phyloP scores from a whole-genome alignment of 1,139 yeast genomes.

The Ogataea hybrid region DNA sequence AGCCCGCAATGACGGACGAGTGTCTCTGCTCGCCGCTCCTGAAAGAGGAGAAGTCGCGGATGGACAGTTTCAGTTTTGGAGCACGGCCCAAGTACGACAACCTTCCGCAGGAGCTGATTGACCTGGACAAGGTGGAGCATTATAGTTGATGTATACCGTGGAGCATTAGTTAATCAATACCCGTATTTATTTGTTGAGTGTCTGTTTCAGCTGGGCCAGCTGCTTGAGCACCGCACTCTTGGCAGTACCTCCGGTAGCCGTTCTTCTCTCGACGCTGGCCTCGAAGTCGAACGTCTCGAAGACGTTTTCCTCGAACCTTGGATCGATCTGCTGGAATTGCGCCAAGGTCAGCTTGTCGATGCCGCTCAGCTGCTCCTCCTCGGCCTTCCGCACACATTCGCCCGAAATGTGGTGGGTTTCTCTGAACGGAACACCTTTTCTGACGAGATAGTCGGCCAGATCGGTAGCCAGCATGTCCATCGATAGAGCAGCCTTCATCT shows the following conservation, averaged over 20 bases:
- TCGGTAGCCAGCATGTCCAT: slow-evolving; percentile 99
- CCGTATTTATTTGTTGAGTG: slow-evolving; percentile 25
- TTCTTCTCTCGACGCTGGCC: slow-evolving; percentile 92
- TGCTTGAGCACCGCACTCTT: slow-evolving; percentile 83
- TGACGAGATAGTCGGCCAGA: slow-evolving; percentile 93
- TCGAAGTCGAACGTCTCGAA: slow-evolving; percentile 85
- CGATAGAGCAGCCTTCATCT: slow-evolving; percentile 84
- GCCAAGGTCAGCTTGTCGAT: slow-evolving; percentile 75
- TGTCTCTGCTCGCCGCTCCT: slow-evolving; percentile 7
- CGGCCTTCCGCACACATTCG: slow-evolving; percentile 92
- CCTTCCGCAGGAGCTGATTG: slow-evolving; percentile 17
- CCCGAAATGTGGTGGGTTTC: slow-evolving; percentile 99
- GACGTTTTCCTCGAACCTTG: slow-evolving; percentile 79
- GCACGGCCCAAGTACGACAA: slow-evolving; percentile 1
- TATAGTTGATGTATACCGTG: background rate
- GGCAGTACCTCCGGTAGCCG: slow-evolving; percentile 97
- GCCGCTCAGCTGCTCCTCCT: slow-evolving; percentile 69
- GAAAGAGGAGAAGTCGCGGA: slow-evolving; percentile 6
- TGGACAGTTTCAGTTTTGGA: slow-evolving; percentile 15
- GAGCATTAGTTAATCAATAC: no score
- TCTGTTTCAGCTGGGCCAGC: slow-evolving; percentile 37
- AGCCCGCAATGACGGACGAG: slow-evolving; percentile 7
- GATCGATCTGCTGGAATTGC: slow-evolving; percentile 77
- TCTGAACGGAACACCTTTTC: slow-evolving; percentile 98
- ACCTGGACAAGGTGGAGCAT: slow-evolving; percentile 21